Base-by-base conservation (phyloP, 1,284 basidiomycete genomes). In the Cutaneotrichosporon sp. region DNA sequence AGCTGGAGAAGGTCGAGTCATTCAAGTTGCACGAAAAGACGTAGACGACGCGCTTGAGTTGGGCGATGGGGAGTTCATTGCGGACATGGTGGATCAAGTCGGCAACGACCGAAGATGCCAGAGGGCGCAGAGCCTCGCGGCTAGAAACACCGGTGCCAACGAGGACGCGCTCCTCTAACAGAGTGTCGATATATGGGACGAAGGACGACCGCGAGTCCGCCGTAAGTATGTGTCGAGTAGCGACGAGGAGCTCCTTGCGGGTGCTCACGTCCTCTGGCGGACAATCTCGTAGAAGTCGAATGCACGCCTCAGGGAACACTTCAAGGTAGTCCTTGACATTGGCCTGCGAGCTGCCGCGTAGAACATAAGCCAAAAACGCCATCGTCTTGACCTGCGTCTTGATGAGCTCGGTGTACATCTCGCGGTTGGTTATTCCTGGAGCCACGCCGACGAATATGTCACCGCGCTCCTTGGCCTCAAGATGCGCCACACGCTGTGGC, bases 311-410 rank as follows among this genome's bases (percentile, higher is more conserved):
- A 17, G 94, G 86, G 36, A 98, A 81, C 4, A 83, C 83, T 64
- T 94, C 87, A 4, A 87, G 85, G 63, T 91, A 90, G 10, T 83
- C 80, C 42, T 88, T 85, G 58, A 86, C 82, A 50, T 86, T 83
- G 30, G 89, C 86, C 30, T 75, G 70, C n/a, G 65, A 63, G 72
- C 77, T 76, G 23, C 84, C 86, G 49, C 92, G 83, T 58, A 94
- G 81, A 22, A 96, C 85, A 76, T 92, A 97, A 1, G 92, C 90
- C 42, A 97, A 78, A 72, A 92, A 97, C 4, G 91, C 93, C 72
- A 97, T 84, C 62, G 90, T 87, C 89, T 93, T 98, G 68, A 96
- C 88, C 74, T 99, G 94, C 0, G 91, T 88, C 52, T 84, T 84
- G 60, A 97, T 84, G 63, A 97, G 86, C 69, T 97, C 94, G 21